Evolutionary conservation across 352 stramenopile species (phyloP), one percentile per base, ranked within the genome.

Genomic region (Aphanomyces invadans): DNA sequence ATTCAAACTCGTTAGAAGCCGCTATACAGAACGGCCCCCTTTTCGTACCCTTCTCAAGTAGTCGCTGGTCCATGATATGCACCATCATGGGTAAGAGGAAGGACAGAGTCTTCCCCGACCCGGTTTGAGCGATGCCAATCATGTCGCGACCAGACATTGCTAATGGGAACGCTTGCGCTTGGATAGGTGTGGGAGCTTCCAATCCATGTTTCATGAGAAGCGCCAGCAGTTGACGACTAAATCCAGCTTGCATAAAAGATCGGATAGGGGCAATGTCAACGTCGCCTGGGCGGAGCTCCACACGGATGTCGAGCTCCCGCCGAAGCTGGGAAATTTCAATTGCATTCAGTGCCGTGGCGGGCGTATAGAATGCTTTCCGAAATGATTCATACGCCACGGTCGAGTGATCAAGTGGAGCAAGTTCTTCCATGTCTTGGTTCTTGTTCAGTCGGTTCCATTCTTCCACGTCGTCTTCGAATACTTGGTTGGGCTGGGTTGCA

Each of bases 21-120:
- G n/a, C n/a, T n/a, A n/a, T n/a, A n/a, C n/a, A n/a, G n/a, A n/a
- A n/a, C n/a, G n/a, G n/a, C n/a, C n/a, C n/a, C 17, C 1, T 26
- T 9, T 4, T 5, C 38, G 21, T 32, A 48, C 29, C 69, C 36
- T 84, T 80, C 39, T 73, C 56, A 10, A 95, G 74, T 39, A 88
- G 74, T 9, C 84, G 75, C 75, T 96, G 88, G 66, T 93, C 85
- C 85, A 96, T 95, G 9, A 95, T 76, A 45, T 92, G 83, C 15
- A 76, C 73, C 46, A 99, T 78, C 73, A 98, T 87, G n/a, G 97
- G 97, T 60, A 98, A 71, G 17, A 97, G 87, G 76, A 99, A 99
- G 3, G 96, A 93, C 29, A 99, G 84, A 10, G 96, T 99, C 79
- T 99, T 99, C 2, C 97, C 97, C 2, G 87, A 97, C 28, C 97